phyloP scores from a whole-genome alignment of 1,284 basidiomycete genomes.

The Chiua sp. region DNA sequence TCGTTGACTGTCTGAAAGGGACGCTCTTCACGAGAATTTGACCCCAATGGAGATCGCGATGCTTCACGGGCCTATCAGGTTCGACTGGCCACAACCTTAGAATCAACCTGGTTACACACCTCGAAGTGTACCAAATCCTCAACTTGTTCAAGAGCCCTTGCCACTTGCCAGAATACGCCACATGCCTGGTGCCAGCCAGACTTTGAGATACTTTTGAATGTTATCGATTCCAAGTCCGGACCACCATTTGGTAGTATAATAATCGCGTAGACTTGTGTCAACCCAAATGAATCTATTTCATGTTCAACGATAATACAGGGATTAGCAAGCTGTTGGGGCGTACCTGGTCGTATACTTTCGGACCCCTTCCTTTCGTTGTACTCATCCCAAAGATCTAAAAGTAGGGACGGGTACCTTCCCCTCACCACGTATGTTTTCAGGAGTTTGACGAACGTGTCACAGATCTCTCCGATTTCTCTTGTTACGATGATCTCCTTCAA shows the following conservation, averaged over 20 bases:
- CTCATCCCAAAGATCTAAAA: slow-evolving; percentile 88
- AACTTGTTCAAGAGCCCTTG: slow-evolving; percentile 75
- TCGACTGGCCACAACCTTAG: neutral
- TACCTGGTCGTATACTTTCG: slow-evolving; percentile 88
- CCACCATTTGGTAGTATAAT: slow-evolving; percentile 92
- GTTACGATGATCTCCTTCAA: slow-evolving; percentile 90
- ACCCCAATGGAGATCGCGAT: slow-evolving; percentile 98
- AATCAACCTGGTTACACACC: slow-evolving; percentile 51
- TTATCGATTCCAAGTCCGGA: slow-evolving; percentile 85
- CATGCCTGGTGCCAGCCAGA: slow-evolving; percentile 86
- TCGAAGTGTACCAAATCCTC: slow-evolving; percentile 87
- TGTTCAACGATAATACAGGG: slow-evolving; percentile 8
- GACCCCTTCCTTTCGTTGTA: slow-evolving; percentile 76
- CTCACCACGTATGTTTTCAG: slow-evolving; percentile 84
- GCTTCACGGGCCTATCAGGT: slow-evolving; percentile 53
- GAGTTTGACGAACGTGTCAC: slow-evolving; percentile 79
- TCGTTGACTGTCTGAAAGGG: slow-evolving; percentile 30
- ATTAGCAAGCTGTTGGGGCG: slow-evolving; percentile 10
- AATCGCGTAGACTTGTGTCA: slow-evolving; percentile 84
- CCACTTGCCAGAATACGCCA: slow-evolving; percentile 91
- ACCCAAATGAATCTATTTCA: slow-evolving; percentile 67
- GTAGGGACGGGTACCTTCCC: slow-evolving; percentile 80
- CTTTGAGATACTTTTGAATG: slow-evolving; percentile 53
- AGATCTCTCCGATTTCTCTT: slow-evolving; percentile 72
- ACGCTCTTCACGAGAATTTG: slow-evolving; percentile 85